Conservation (phyloP, 108 stramenopile species). For the Skeletonema tropicum region DNA sequence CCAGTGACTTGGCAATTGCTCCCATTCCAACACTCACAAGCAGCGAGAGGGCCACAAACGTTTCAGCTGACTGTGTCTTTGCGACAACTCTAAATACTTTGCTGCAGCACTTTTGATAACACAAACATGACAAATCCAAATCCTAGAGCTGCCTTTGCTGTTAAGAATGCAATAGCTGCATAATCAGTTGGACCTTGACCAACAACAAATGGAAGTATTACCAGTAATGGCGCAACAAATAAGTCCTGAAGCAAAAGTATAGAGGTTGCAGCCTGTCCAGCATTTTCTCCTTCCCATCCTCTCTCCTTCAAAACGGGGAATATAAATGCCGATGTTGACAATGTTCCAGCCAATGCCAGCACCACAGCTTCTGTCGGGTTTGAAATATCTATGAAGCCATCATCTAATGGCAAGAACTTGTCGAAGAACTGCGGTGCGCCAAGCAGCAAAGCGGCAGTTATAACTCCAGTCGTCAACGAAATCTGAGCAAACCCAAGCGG, state of each 20-base stretch:
- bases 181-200: conserved; percentile 61
- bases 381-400: conserved; percentile 55
- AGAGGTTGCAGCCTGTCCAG: conserved; percentile 65
- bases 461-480: conserved; percentile 53
- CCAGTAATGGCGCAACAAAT: conserved; percentile 76
- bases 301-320: conserved; percentile 73
- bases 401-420: conserved; percentile 42
- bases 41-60: conserved; percentile 73
- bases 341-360: conserved; percentile 60
- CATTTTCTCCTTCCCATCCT: conserved; percentile 66
- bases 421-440: conserved; percentile 44
- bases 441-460: conserved; percentile 49
- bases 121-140: conserved; percentile 64
- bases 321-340: conserved; percentile 77
- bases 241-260: conserved; percentile 77
- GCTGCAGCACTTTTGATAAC: conserved; percentile 52
- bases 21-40: conserved; percentile 78
- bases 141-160: conserved; percentile 71
- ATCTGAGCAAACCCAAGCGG: conserved; percentile 72
- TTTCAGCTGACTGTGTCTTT: conserved; percentile 63
- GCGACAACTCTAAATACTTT: conserved; percentile 64
- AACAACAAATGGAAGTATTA: conserved; percentile 65
- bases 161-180: conserved; percentile 63
- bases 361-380: conserved; percentile 66
- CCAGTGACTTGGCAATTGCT: conserved; percentile 57